Evolutionary conservation across 2,329 filamentous ascomycete genomes (phyloP), one percentile per base, ranked within the genome.

Genomic region (Aspergillus novofumigatus): DNA sequence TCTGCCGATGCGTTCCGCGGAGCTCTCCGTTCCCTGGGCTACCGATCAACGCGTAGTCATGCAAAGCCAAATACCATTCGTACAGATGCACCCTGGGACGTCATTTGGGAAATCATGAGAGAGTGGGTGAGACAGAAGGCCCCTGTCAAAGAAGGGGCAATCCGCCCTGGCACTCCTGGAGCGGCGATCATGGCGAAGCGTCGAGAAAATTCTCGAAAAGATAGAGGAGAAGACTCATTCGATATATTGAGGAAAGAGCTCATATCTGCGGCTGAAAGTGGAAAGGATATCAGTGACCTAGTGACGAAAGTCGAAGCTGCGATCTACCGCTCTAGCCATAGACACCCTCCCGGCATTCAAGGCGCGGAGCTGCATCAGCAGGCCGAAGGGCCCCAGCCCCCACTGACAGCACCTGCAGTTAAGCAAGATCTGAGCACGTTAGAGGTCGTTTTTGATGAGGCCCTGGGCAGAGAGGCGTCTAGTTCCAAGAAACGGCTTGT

Each of bases 101-200:
- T 91, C 0, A 83, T 99, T 50, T 97, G 94, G 92, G 89, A 95
- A 70, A 80, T 97, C 28, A 94, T 97, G 85, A 83, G 90, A 26
- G 92, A 96, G 75, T 99, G 92, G 91, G 85, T 90, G 14, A 84
- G 88, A 25, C 91, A 96, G 70, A 89, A 88, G 67, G 81, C 84
- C 0, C 92, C 92, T 0, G 81, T 96, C 57, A 95, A 90, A 69
- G 84, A 87, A 38, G 84, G 83, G 1, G 85, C 85, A 21, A 80
- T 96, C 55, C 88, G 85, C 65, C 81, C 86, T 44, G 83, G 82
- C n/a, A 90, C 83, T 52, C 79, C 91, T 1, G 91, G 90, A 1
- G 90, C 85, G 69, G 84, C 79, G 51, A 86, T 97, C 47, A 79
- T 93, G 71, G 80, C 72, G 53, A 75, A 74, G 44, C 62, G 69